These are phyloP conservation scores for Arctium lappa DNA, from an alignment of 129 eudicot species.

Conservation along the genomic window DNA sequence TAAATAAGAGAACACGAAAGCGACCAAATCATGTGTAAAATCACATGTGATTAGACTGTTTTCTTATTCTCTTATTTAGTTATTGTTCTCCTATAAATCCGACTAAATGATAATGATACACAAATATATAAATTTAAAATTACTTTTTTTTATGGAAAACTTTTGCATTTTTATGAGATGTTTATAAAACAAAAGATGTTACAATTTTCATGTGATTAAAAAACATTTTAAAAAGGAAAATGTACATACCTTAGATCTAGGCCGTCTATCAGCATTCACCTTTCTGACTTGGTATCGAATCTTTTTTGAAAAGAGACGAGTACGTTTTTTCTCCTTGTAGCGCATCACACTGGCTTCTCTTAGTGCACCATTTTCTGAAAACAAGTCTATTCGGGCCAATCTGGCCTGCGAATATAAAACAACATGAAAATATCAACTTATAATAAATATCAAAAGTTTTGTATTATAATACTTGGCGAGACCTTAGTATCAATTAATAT, in stretches of 20 bases:
- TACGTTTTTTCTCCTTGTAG: constrained; percentile 82
- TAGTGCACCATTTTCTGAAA: constrained; percentile 63
- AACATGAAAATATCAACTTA: background rate
- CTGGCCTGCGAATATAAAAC: constrained; percentile 37
- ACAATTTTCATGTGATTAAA: background rate
- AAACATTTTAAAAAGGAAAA: background rate
- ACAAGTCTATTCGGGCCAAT: constrained; percentile 76
- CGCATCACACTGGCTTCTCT: constrained; percentile 81
- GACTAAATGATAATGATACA: too few relatives aligned
- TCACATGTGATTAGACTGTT: too few relatives aligned
- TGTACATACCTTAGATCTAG: constrained; percentile 72
- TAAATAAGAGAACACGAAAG: too few relatives aligned
- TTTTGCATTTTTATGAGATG: background rate
- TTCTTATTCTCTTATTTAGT: too few relatives aligned
- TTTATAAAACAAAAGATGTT: background rate
- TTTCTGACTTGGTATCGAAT: constrained; percentile 86
- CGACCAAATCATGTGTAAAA: too few relatives aligned
- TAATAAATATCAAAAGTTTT: background rate
- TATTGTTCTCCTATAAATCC: too few relatives aligned
- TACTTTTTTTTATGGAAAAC: too few relatives aligned
- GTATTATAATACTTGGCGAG: background rate
- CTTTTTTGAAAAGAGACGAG: constrained; percentile 78
- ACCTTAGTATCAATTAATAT: too few relatives aligned
- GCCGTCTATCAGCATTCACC: constrained; percentile 91
- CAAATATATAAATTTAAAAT: too few relatives aligned